Base-by-base conservation (phyloP, 2,329 filamentous ascomycete species). In the Bipolaris oryzae region DNA sequence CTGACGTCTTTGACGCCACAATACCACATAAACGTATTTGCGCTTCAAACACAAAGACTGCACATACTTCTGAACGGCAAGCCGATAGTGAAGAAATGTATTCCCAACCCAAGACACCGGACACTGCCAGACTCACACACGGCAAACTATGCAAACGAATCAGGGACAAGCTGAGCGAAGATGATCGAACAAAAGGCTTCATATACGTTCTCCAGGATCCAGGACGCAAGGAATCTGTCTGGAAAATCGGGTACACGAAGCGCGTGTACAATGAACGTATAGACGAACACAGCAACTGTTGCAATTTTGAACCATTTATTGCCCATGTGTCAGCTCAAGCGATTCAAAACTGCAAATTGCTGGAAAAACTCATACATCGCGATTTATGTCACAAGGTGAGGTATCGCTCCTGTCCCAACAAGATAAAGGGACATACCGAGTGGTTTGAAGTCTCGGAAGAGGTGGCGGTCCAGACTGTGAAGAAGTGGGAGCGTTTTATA, bases 401-500 rank as follows among this genome's bases (percentile, higher is more conserved):
- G 9, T 31, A 23, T 9, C 48, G 50, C 20, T 4, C 18, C 3
- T 64, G 61, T 41, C 11, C 7, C 23, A 28, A 11, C 37, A 25
- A 25, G n/a, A 15, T 15, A 1, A 41, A 33, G 7, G 52, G 6
- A 18, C 63, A 66, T 42, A 18, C 25, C 9, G 63, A 66, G 43
- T 64, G 53, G 53, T 64, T 61, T 35, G 16, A 33, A 1, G 53
- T 60, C 5, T 44, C 16, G 9, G 28, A 50, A 35, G 46, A 51
- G 5, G 34, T 57, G 34, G 61, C 55, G 9, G 25, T 48, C 9
- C 2, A 39, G 15, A 61, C 58, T 5, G 55, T 54, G 3, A n/a
- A 60, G 38, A 57, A 53, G 25, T 66, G 62, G 62, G 53, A 42
- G 9, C 9, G 11, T 3, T 66, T 66, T 20, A 54, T 64, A 51